phyloP scores from a whole-genome alignment of 306 rosid species.

The Sicyos baderoa region DNA sequence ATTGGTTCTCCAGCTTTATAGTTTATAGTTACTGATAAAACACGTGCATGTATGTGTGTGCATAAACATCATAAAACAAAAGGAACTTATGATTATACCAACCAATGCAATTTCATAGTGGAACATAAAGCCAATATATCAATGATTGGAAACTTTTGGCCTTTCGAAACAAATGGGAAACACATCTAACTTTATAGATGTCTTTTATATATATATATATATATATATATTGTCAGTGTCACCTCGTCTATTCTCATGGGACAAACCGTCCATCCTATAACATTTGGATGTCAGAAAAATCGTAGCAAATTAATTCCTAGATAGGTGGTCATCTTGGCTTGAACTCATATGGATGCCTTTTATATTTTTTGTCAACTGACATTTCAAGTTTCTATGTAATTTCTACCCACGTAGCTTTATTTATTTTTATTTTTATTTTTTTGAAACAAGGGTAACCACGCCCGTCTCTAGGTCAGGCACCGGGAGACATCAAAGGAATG shows the following conservation, averaged over 20 bases:
- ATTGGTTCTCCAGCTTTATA: background rate
- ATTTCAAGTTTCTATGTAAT: background rate
- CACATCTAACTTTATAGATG: background rate
- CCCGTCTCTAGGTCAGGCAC: too few relatives aligned
- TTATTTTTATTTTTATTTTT: too few relatives aligned
- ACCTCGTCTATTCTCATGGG: too few relatives aligned
- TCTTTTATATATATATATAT: background rate
- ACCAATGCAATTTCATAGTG: background rate
- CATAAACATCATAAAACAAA: background rate
- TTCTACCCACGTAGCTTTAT: too few relatives aligned
- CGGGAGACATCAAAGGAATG: too few relatives aligned
- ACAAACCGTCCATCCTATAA: too few relatives aligned
- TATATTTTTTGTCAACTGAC: background rate
- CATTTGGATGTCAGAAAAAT: too few relatives aligned
- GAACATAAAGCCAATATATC: background rate
- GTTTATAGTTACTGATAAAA: background rate
- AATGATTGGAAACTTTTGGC: background rate
- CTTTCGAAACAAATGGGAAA: constrained; percentile 2
- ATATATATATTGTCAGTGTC: too few relatives aligned
- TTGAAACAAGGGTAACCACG: too few relatives aligned
- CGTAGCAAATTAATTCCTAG: too few relatives aligned
- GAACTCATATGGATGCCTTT: too few relatives aligned
- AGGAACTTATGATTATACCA: background rate
- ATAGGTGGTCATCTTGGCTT: too few relatives aligned
- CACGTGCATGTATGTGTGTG: background rate